Conservation (phyloP, 805 yeast genomes). For the Cyberlindnera mrakii region DNA sequence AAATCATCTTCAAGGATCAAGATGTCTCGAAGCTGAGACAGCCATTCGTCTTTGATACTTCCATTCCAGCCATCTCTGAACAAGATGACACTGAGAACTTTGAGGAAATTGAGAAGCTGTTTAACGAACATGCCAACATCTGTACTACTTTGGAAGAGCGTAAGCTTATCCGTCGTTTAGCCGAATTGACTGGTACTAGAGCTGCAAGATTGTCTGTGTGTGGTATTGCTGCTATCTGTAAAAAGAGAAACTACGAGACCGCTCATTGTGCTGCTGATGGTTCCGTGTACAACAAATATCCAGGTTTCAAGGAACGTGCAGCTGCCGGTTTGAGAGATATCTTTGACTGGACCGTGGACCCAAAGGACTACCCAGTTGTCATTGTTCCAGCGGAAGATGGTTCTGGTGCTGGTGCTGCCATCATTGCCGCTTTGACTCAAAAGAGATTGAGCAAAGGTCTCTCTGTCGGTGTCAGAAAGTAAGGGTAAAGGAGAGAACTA, state of each 20-base stretch:
- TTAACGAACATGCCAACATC: slow-evolving; percentile 53
- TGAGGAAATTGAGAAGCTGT: slow-evolving; percentile 63
- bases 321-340: slow-evolving; percentile 85
- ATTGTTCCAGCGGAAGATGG: slow-evolving; percentile 97
- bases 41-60: slow-evolving; percentile 79
- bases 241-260: slow-evolving; percentile 70
- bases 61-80: slow-evolving; percentile 82
- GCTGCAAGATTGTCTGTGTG: slow-evolving; percentile 89
- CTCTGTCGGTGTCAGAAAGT: slow-evolving; percentile 49
- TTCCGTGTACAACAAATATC: slow-evolving; percentile 90
- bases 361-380: slow-evolving; percentile 63
- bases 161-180: slow-evolving; percentile 71
- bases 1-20: slow-evolving; percentile 64
- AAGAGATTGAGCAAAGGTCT: slow-evolving; percentile 66
- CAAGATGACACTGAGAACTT: slow-evolving; percentile 84
- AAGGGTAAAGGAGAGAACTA: not conserved
- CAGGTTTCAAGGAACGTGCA: slow-evolving; percentile 84
- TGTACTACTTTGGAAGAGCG: slow-evolving; percentile 73
- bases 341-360: slow-evolving; percentile 63
- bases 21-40: slow-evolving; percentile 54
- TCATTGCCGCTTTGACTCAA: slow-evolving; percentile 92
- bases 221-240: slow-evolving; percentile 91
- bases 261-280: slow-evolving; percentile 97
- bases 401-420: slow-evolving; percentile 97
- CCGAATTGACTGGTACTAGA: slow-evolving; percentile 86